Percentiles rank a stretch among this genome's conserved stretches.
These are phyloP conservation scores for Zoysia pacifica DNA, from an alignment of 176 grass and related monocot genomes.

Conservation along the genomic window DNA sequence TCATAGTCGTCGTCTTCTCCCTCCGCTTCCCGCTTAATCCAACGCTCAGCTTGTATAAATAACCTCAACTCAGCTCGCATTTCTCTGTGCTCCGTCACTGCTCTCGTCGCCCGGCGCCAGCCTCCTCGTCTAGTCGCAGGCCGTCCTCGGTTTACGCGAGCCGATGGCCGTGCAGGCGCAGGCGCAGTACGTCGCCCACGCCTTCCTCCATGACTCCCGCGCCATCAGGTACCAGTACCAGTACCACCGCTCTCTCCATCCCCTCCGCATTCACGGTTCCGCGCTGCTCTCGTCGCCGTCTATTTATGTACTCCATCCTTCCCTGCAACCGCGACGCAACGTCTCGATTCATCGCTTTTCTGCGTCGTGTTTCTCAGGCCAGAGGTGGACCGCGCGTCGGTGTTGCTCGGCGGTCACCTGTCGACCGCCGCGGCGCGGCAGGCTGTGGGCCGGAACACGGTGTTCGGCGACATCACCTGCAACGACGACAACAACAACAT, in stretches of 20 bases:
- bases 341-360: not conserved
- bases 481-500: not conserved
- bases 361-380: not conserved
- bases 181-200: conserved; percentile 35
- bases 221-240: conserved; percentile 14
- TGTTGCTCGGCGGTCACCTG: not conserved
- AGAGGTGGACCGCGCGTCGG: conserved; percentile 8
- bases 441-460: conserved; percentile 13
- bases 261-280: not conserved
- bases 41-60: not conserved
- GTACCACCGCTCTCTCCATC: not conserved
- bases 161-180: conserved; percentile 50
- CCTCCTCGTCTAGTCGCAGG: not conserved
- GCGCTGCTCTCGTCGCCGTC: not conserved
- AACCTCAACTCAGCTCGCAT: not conserved
- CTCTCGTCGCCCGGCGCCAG: not conserved
- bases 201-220: conserved; percentile 47
- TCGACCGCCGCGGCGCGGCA: not conserved
- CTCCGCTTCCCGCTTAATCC: not conserved
- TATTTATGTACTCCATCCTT: conserved; percentile 18
- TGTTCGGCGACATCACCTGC: conserved; percentile 57
- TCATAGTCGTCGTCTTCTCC: not conserved
- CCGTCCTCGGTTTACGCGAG: not conserved
- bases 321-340: not conserved
- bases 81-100: not conserved